A percentile compares a stretch with the other conserved stretches of the same genome.
phyloP scores from a whole-genome alignment of 1,284 basidiomycete genomes.

The Phylloporus sp. region DNA sequence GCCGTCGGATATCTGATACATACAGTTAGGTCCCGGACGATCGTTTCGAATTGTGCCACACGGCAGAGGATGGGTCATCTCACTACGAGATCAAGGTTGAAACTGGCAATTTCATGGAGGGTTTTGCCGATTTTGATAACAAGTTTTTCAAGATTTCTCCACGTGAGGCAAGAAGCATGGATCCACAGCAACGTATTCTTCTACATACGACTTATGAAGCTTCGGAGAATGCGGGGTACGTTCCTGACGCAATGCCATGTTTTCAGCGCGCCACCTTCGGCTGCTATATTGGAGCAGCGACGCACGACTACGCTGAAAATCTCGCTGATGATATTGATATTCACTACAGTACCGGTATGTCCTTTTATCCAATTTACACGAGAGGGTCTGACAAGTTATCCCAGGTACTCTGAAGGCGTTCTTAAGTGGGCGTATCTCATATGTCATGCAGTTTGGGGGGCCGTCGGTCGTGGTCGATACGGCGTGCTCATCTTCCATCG shows the following conservation, averaged over 20 bases:
- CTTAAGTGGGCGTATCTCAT: slow-evolving; percentile 74
- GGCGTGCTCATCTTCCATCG: slow-evolving; percentile 71
- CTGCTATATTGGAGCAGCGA: slow-evolving; percentile 72
- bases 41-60: slow-evolving; percentile 60
- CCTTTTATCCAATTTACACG: slow-evolving; percentile 13
- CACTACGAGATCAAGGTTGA: slow-evolving; percentile 56
- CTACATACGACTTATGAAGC: slow-evolving; percentile 73
- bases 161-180: slow-evolving; percentile 75
- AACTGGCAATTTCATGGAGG: slow-evolving; percentile 70
- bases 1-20: slow-evolving; percentile 12
- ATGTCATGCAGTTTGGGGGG: slow-evolving; percentile 70
- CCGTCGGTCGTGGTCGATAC: slow-evolving; percentile 77
- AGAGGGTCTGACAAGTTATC: slow-evolving; percentile 11
- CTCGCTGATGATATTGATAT: slow-evolving; percentile 68
- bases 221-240: slow-evolving; percentile 73
- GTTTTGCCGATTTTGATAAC: slow-evolving; percentile 69
- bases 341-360: slow-evolving; percentile 73
- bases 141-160: slow-evolving; percentile 77
- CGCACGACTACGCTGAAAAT: slow-evolving; percentile 74
- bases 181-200: slow-evolving; percentile 75
- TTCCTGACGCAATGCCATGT: slow-evolving; percentile 60
- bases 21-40: slow-evolving; percentile 60
- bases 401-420: slow-evolving; percentile 73
- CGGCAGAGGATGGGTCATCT: slow-evolving; percentile 29
- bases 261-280: slow-evolving; percentile 64